These are phyloP conservation scores for Magnaporthales sp. DNA, from an alignment of 2,329 filamentous ascomycete genomes.

Conservation along the genomic window DNA sequence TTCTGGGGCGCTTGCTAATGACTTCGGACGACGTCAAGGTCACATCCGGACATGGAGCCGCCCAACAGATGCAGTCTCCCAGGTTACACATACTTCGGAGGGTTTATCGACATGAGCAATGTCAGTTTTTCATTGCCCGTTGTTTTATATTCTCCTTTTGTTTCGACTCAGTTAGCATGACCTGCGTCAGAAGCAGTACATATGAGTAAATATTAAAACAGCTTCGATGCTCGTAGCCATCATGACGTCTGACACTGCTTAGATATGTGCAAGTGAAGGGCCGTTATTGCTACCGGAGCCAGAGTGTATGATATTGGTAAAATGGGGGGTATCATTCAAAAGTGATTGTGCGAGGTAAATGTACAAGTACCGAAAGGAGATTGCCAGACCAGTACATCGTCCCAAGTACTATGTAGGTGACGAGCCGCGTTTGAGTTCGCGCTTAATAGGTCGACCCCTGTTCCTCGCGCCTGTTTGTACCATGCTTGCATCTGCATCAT, in stretches of 20 bases:
- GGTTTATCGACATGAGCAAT: not conserved
- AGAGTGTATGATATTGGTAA: not conserved
- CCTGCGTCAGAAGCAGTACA: not conserved
- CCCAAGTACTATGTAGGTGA: not conserved
- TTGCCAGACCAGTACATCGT: not conserved
- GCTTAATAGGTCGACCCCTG: not conserved
- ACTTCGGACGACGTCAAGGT: constrained; percentile 15
- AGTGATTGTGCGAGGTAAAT: not conserved
- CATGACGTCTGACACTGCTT: not conserved
- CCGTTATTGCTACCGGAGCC: no score
- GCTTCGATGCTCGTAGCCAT: not conserved
- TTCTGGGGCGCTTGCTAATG: not conserved
- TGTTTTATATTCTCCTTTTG: not conserved
- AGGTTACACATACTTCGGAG: constrained; percentile 11
- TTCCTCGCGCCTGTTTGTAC: constrained; percentile 1
- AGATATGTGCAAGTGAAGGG: no score
- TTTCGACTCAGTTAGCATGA: not conserved
- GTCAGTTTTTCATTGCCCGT: not conserved
- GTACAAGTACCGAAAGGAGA: not conserved
- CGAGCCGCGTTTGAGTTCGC: not conserved
- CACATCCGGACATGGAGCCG: constrained; percentile 34
- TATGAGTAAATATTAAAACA: not conserved
- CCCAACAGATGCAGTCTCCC: constrained; percentile 27
- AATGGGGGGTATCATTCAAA: not conserved
- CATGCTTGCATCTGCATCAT: constrained; percentile 5